phyloP scores from a whole-genome alignment of 2,329 filamentous ascomycete genomes.

The Clarireedia paspali region DNA sequence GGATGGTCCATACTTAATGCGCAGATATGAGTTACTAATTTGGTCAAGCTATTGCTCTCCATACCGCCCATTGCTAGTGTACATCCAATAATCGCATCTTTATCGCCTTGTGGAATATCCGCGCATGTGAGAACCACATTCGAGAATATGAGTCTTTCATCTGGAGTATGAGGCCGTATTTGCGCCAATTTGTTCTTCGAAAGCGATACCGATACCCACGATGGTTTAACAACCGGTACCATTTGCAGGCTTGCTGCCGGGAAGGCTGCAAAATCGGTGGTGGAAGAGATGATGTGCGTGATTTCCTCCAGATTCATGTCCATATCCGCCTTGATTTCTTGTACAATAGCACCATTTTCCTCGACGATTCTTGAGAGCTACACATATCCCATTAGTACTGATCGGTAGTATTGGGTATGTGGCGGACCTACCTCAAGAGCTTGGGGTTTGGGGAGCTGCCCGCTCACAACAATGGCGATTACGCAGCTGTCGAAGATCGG shows the following conservation, averaged over 20 bases:
- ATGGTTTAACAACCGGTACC: slow-evolving; percentile 74
- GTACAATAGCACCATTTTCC: slow-evolving; percentile 31
- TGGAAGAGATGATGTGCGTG: slow-evolving; percentile 64
- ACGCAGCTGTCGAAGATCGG: slow-evolving; percentile 23
- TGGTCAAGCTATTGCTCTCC: slow-evolving; percentile 64
- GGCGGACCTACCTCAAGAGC: slow-evolving; percentile 18
- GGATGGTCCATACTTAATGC: slow-evolving; percentile 68
- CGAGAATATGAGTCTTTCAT: slow-evolving; percentile 83
- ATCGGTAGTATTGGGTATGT: neutral
- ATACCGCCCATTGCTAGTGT: slow-evolving; percentile 84
- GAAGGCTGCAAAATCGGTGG: slow-evolving; percentile 89
- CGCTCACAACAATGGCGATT: slow-evolving; percentile 24
- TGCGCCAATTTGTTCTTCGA: slow-evolving; percentile 63
- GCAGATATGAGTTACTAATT: slow-evolving; percentile 80
- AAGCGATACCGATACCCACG: slow-evolving; percentile 71
- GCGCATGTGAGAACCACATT: slow-evolving; percentile 76
- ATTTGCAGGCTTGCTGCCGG: slow-evolving; percentile 64
- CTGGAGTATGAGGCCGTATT: slow-evolving; percentile 79
- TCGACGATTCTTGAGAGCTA: slow-evolving; percentile 16
- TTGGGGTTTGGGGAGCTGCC: slow-evolving; percentile 14
- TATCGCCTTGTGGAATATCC: slow-evolving; percentile 77
- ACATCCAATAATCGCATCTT: slow-evolving; percentile 85
- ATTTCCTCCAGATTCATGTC: slow-evolving; percentile 36
- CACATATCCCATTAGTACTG: slow-evolving; percentile 1
- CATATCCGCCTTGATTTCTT: slow-evolving; percentile 33